Conservation (phyloP, 352 stramenopile genomes). For the Phytophthora pistaciae region DNA sequence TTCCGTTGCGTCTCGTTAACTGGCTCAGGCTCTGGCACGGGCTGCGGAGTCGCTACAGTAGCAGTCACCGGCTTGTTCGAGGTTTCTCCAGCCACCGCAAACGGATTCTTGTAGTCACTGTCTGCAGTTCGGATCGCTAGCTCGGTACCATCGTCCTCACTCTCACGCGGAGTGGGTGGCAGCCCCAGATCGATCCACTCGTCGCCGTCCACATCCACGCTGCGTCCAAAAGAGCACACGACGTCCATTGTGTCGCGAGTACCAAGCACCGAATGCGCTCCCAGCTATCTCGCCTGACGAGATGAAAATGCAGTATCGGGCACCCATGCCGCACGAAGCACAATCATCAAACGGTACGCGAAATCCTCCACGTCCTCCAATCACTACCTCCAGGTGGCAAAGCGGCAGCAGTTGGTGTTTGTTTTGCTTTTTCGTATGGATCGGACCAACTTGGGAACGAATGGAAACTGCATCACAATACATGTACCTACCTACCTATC, state of each 20-base stretch:
- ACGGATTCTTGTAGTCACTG: constrained; percentile 1
- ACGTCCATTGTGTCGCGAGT: constrained; percentile 9
- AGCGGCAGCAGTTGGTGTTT: background rate
- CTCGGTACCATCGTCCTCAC: background rate
- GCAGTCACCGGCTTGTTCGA: background rate
- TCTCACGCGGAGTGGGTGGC: background rate
- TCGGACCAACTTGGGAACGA: background rate
- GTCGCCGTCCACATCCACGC: constrained; percentile 34
- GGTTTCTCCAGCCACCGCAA: background rate
- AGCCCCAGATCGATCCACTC: constrained; percentile 62
- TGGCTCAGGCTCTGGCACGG: constrained; percentile 2
- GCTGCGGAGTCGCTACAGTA: background rate
- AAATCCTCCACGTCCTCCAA: background rate
- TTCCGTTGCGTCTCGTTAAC: background rate
- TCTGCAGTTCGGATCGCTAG: background rate
- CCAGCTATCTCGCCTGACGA: background rate
- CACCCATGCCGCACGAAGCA: background rate
- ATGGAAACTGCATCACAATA: background rate
- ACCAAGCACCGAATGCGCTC: background rate
- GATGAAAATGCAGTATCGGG: background rate
- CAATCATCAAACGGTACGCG: background rate
- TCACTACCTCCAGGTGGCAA: background rate
- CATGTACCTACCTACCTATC: too few species aligned
- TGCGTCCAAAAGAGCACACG: constrained; percentile 28
- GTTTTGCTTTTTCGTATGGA: background rate